phyloP scores from a whole-genome alignment of 371 early-diverging fungal species.

The Sporodiniella umbellata region DNA sequence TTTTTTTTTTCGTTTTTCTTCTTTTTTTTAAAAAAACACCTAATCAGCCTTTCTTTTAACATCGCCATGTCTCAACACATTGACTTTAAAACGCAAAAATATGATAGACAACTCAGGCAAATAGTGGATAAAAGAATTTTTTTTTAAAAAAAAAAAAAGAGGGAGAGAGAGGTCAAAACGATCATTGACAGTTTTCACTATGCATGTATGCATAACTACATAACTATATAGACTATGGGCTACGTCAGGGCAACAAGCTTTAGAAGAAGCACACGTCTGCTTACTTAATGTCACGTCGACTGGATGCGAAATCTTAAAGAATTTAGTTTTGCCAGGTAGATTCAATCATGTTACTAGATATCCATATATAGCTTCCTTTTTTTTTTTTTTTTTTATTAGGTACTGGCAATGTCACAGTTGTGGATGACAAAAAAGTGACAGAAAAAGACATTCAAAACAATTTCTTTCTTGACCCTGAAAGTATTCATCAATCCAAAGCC shows the following conservation, averaged over 20 bases:
- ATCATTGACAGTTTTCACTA: background rate
- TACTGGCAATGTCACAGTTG: constrained; percentile 81
- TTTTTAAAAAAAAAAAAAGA: background rate
- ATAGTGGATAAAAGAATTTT: background rate
- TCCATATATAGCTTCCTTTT: too few relatives aligned
- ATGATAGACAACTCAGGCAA: constrained; percentile 90
- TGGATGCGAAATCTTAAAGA: constrained; percentile 91
- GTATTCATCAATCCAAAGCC: constrained; percentile 67
- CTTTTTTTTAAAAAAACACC: too few relatives aligned
- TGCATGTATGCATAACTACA: background rate
- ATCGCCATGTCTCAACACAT: constrained; percentile 28
- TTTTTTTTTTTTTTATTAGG: constrained; percentile 46
- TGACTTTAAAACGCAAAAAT: constrained; percentile 73
- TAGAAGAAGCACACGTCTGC: constrained; percentile 80
- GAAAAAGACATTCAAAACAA: constrained; percentile 77
- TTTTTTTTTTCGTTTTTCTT: background rate
- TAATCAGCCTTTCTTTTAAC: too few relatives aligned
- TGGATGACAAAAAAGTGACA: constrained; percentile 68
- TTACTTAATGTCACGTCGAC: constrained; percentile 81
- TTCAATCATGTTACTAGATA: background rate
- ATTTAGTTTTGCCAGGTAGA: constrained; percentile 91
- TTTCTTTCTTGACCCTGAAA: constrained; percentile 78
- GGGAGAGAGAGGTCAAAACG: background rate
- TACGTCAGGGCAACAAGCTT: constrained; percentile 82
- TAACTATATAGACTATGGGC: constrained; percentile 81